A percentile compares a stretch with the other conserved stretches of the same genome.
phyloP scores from a whole-genome alignment of 176 grass and related monocot genomes.

The Musa schizocarpa region DNA sequence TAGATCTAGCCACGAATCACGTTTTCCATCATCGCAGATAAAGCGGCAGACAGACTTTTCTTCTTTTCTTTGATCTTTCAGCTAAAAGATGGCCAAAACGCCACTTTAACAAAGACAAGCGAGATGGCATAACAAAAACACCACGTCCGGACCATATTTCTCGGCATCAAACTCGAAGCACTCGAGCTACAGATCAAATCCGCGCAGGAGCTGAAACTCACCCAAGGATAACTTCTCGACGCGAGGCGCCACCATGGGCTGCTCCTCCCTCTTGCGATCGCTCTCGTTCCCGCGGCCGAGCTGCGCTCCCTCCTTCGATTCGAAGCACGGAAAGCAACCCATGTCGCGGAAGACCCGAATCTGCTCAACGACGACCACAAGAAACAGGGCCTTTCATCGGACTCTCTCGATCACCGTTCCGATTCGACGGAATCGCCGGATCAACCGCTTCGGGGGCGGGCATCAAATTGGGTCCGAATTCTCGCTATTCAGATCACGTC shows the following conservation, averaged over 20 bases:
- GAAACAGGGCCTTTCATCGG: not conserved
- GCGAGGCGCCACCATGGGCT: slow-evolving; percentile 9
- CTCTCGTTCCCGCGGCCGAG: not conserved
- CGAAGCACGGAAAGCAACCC: slow-evolving; percentile 9
- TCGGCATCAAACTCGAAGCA: no score
- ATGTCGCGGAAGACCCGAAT: not conserved
- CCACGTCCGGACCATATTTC: no score
- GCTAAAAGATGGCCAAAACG: not conserved
- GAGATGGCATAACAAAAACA: not conserved
- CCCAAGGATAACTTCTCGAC: not conserved
- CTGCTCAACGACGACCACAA: not conserved
- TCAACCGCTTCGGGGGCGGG: not conserved
- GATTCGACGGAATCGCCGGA: not conserved
- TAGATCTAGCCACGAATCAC: not conserved
- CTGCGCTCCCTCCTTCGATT: not conserved
- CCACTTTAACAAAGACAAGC: not conserved
- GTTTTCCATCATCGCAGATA: not conserved
- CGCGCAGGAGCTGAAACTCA: slow-evolving; percentile 1
- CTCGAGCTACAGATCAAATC: not conserved
- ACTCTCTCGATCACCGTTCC: not conserved
- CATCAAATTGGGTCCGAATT: not conserved
- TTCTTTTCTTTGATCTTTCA: not conserved
- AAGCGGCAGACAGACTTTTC: not conserved
- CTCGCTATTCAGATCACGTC: not conserved
- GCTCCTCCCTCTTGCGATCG: slow-evolving; percentile 9